Base-by-base conservation (phyloP, 352 stramenopile genomes). In the Globisporangium canariense region DNA sequence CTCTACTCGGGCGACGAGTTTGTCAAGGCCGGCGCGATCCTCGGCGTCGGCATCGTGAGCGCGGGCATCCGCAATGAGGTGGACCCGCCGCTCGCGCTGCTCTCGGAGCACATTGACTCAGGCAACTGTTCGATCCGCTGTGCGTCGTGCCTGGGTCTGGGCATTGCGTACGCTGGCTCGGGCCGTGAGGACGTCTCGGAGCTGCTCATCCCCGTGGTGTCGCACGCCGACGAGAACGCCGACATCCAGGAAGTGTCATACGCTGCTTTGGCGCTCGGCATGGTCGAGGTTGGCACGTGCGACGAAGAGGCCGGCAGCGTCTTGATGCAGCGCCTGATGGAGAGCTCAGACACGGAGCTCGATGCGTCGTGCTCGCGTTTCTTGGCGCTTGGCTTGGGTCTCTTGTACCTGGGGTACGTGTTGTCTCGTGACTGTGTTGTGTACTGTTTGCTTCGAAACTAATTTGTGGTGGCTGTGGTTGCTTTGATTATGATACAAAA, bases 251-350 rank as follows among this genome's bases (percentile, higher is more conserved):
- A 93, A 54, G 91, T 97, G 7, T 86, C 85, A 30, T 91, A 99
- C 32, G 97, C 97, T 34, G 96, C 93, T 11, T 70, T 99, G 22
- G 96, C 97, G 18, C 88, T 99, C 41, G 98, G 97, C 50, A 97
- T 99, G 88, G 96, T 99, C 34, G 98, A 98, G 71, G 97, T 99
- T 46, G 97, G 97, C 61, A 99, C 97, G 34, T 98, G 96, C 63
- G 89, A 99, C 71, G 97, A 99, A 67, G 96, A 98, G 65, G 90
- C 98, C n/a, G 97, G 94, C 25, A 97, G 89, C 57, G 87, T 97
- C 28, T 83, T 99, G 46, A 97, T 99, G 70, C 94, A 99, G 76
- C 84, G 96, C 30, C 76, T 99, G 13, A 99, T 99, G 97, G 97
- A 99, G 73, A 97, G 94, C 62, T 98, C 94, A 13, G 97, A 99